Evolutionary conservation across 495 filamentous ascomycete genomes (phyloP), one percentile per base, ranked within the genome.

Genomic region (Penicillium subrubescens): DNA sequence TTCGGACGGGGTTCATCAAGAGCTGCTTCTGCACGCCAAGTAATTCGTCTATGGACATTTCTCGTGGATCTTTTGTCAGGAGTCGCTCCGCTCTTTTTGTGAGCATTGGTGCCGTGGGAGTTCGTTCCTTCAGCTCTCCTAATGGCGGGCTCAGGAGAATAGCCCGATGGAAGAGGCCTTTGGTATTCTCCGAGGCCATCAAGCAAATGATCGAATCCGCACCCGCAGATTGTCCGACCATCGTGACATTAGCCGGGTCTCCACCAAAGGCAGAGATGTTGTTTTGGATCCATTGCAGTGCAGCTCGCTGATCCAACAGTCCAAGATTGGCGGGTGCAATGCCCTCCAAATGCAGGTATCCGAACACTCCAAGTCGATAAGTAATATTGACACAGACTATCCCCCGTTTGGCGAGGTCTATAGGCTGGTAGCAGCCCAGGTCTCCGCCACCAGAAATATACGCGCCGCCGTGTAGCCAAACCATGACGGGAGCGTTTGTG

Each of bases 201-300:
- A 62, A 46, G 58, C 64, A 62, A 31, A 67, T 33, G 10, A 67
- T 67, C 11, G 62, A 60, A 54, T 64, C 62, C 23, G 63, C 68
- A 4, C 86, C 83, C 4, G 84, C 85, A 33, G 77, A 82, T 41
- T 81, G 76, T 11, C 82, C 83, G 60, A 79, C 76, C 8, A 81
- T 73, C 0, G 79, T 84, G 8, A 84, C 77, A 8, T 79, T 74
- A 8, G 62, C 60, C 17, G 79, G 72, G 66, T 82, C 77, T 2
- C 83, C 83, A 19, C 81, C 82, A 35, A 84, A 77, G 0, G 78
- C 68, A 39, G 61, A 57, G 57, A 86, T 83, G 57, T 84, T 78
- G 31, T 73, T 69, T 51, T 83, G 81, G 6, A 84, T 75, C 83
- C 83, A 86, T 62, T 79, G 68, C 10, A 81, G 66, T 1, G 75